phyloP scores from a whole-genome alignment of 2,329 filamentous ascomycete species.

The Pseudogymnoascus pannorum region DNA sequence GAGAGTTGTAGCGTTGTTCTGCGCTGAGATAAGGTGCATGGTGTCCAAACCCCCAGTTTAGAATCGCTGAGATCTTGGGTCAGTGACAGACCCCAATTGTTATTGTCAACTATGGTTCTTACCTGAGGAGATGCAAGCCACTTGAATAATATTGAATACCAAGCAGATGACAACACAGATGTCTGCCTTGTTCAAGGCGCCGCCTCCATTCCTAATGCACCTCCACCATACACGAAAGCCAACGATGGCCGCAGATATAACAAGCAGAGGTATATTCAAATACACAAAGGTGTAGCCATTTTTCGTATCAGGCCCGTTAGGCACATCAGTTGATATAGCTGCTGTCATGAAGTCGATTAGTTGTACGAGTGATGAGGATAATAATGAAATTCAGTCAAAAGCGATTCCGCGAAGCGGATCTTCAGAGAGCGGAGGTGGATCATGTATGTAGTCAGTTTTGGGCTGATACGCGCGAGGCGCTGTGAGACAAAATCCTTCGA shows the following conservation, averaged over 20 bases:
- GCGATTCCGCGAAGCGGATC: not conserved
- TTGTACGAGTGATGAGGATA: not conserved
- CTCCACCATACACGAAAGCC: constrained; percentile 16
- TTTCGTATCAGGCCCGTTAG: constrained; percentile 9
- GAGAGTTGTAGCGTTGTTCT: constrained; percentile 15
- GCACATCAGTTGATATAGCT: not conserved
- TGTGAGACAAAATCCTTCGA: not conserved
- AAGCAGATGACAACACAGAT: constrained; percentile 8
- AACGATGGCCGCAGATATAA: constrained; percentile 11
- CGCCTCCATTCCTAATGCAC: constrained; percentile 1
- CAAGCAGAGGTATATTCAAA: constrained; percentile 14
- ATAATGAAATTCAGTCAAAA: constrained; percentile 3
- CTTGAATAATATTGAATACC: constrained; percentile 10
- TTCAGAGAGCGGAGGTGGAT: not conserved
- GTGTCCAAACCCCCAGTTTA: constrained; percentile 16
- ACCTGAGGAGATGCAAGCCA: constrained; percentile 10
- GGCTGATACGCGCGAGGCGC: not conserved
- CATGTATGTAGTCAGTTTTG: constrained; percentile 1
- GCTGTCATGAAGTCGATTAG: not conserved
- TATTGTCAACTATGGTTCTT: not conserved
- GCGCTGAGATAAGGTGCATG: constrained; percentile 11
- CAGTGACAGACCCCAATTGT: not conserved
- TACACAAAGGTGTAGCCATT: not conserved
- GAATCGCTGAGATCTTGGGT: constrained; percentile 7
- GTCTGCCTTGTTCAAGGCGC: constrained; percentile 7